Evolutionary conservation across 176 grass and related monocot genomes (phyloP).

Genomic region (Musa troglodytarum): DNA sequence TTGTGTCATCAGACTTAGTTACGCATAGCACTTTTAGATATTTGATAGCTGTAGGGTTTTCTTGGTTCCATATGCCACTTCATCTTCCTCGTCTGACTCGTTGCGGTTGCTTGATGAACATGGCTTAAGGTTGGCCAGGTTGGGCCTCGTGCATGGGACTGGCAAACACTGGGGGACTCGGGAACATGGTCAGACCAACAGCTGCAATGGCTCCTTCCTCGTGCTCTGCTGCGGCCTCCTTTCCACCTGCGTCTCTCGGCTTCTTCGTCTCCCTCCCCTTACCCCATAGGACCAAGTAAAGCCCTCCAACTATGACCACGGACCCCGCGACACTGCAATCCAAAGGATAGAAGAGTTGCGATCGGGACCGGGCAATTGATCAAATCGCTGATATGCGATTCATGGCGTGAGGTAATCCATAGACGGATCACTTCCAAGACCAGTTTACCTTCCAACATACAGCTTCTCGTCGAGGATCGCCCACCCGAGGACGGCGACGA

Average conservation of each 20-base stretch:
- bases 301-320: constrained; percentile 34
- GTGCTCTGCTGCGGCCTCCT: not conserved
- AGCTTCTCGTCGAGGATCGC: constrained; percentile 74
- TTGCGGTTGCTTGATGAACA: not conserved
- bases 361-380: not conserved
- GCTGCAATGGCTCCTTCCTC: constrained; percentile 7
- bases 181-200: not conserved
- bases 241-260: not conserved
- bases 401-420: too few species aligned
- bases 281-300: constrained; percentile 47
- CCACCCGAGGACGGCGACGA: constrained; percentile 74
- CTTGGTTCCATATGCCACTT: not conserved
- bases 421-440: too few species aligned
- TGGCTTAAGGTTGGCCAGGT: not conserved
- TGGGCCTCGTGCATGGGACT: not conserved
- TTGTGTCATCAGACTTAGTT: too few species aligned
- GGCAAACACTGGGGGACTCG: not conserved
- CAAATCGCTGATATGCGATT: not conserved
- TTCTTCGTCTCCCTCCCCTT: constrained; percentile 29
- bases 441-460: constrained; percentile 51
- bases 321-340: constrained; percentile 29
- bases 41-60: too few species aligned
- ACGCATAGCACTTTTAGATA: too few species aligned
- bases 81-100: not conserved
- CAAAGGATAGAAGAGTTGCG: not conserved